phyloP scores from a whole-genome alignment of 179 eudicot genomes.

The Vitellaria paradoxa region DNA sequence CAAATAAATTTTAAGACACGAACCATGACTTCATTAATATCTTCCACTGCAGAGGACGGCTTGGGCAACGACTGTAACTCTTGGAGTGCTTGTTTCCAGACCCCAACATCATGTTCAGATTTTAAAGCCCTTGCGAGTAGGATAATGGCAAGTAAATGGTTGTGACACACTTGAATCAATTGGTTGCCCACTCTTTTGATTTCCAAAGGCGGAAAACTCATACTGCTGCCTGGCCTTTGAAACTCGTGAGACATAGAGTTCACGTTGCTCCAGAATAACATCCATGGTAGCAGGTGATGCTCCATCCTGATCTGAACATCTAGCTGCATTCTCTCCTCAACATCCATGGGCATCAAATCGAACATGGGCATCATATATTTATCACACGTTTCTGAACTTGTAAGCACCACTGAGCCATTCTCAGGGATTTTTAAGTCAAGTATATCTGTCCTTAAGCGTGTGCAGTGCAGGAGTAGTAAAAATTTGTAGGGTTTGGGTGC shows the following conservation, averaged over 20 bases:
- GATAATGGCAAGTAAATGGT: slow-evolving; percentile 5
- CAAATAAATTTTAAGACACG: background rate
- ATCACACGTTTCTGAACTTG: background rate
- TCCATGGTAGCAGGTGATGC: slow-evolving; percentile 4
- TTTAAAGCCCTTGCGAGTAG: slow-evolving; percentile 9
- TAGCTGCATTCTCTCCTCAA: background rate
- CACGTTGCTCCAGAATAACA: background rate
- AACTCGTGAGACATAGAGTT: slow-evolving; percentile 6
- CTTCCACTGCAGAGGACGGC: background rate
- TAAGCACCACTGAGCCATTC: background rate
- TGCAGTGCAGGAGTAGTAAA: background rate
- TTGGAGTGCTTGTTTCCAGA: background rate
- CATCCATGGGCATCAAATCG: background rate
- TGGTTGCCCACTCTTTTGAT: background rate
- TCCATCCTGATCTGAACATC: background rate
- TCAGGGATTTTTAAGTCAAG: background rate
- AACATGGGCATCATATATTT: no score
- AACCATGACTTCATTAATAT: background rate
- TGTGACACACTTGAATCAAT: background rate
- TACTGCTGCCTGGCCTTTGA: no score
- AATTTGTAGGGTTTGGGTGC: background rate
- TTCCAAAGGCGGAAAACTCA: background rate
- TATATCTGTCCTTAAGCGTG: background rate
- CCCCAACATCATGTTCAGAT: background rate
- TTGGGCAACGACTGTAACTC: background rate